phyloP scores from a whole-genome alignment of 768 basidiomycete genomes.

The Rhodosporidiobolus odoratus region DNA sequence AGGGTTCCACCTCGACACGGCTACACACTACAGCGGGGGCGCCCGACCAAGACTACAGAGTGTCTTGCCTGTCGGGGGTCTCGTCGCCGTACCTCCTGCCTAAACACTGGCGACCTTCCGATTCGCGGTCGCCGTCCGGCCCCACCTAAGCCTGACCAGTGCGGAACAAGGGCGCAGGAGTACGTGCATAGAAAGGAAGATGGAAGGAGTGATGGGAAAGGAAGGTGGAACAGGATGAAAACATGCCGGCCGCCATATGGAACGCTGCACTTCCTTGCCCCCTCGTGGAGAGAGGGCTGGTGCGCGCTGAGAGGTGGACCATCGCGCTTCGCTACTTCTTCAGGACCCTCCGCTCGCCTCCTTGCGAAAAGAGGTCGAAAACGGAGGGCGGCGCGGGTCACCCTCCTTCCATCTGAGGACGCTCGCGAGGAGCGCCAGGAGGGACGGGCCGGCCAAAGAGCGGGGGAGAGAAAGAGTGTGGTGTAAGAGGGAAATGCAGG shows the following conservation, averaged over 20 bases:
- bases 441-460: slow-evolving; percentile 3
- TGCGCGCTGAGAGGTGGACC: slow-evolving; percentile 27
- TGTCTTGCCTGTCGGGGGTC: too few species aligned
- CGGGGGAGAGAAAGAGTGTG: not conserved
- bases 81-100: too few species aligned
- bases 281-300: not conserved
- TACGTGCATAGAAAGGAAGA: too few species aligned
- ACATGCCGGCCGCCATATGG: slow-evolving; percentile 14
- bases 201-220: not conserved
- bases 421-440: not conserved
- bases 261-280: slow-evolving; percentile 11
- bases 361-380: not conserved
- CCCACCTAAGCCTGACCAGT: too few species aligned
- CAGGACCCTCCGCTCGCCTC: not conserved
- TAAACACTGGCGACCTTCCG: too few species aligned
- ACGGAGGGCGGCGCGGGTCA: slow-evolving; percentile 3
- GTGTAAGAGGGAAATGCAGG: not conserved
- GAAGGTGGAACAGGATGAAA: not conserved
- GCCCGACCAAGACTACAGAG: too few species aligned
- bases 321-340: slow-evolving; percentile 26
- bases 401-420: not conserved
- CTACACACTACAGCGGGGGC: too few species aligned
- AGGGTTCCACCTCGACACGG: too few species aligned
- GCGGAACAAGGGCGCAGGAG: too few species aligned
- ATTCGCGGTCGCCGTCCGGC: too few species aligned